Evolutionary conservation across 257 asterid genomes (phyloP), one percentile per base, ranked within the genome.

Genomic region (Asclepias syriaca): DNA sequence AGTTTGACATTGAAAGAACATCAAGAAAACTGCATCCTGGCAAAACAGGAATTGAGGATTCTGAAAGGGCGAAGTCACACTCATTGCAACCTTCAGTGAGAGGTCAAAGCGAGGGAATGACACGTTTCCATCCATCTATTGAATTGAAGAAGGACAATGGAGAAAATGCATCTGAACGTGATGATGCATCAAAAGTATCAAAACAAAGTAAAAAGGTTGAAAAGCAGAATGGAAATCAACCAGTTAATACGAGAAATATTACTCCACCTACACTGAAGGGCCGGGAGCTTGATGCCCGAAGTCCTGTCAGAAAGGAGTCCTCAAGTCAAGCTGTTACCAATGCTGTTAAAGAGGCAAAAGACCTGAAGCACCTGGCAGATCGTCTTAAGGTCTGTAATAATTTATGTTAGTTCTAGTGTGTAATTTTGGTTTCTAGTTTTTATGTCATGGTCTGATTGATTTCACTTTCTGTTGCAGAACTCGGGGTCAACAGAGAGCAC

Each of bases 331-430:
- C 95, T 74, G 98, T 90, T 81, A 83, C 83, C 39, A 90, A 77
- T 85, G 95, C 93, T 79, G 69, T 95, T 68, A 95, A 90, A 87
- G 99, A 95, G 82, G 99, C 97, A 1, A 95, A 85, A 83, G 90
- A 93, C 86, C 93, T 95, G 55, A 95, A 95, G 82, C 99, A 92
- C 78, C 70, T 86, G 80, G 98, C 99, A 59, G 99, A 95, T 80
- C 98, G 99, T 63, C 82, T 79, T 59, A 92, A 89, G 99, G 99
- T 95, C 78, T 60, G 21, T 69, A 45, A 75, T n/a, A 21, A 40
- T 54, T 70, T 79, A 60, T 77, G 67, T 81, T 56, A 59, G 22
- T 75, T 54, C 49, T 57, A 71, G 51, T 43, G 12, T 43, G 24
- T 10, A 54, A 29, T 65, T 65, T 48, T 15, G 39, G 18, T 61